Percentiles rank a stretch among this genome's conserved stretches.
phyloP scores from a whole-genome alignment of 192 early-diverging fungal species.

The Funneliformis mosseae region DNA sequence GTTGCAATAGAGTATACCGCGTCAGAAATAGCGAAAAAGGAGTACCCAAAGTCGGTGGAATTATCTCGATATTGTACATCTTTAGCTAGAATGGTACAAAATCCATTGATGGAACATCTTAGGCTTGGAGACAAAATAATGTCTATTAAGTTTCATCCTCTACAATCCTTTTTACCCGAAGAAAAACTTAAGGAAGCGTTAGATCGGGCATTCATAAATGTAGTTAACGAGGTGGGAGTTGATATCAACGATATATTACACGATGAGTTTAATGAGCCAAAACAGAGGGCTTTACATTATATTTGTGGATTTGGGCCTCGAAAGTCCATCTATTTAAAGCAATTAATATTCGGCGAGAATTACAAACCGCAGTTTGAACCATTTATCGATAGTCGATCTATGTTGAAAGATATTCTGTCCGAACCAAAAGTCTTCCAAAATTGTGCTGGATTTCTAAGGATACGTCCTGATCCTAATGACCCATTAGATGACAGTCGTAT shows the following conservation, averaged over 20 bases:
- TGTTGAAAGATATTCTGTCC: neutral
- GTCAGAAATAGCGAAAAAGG: conserved; percentile 47
- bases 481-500: conserved; percentile 88
- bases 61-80: conserved; percentile 87
- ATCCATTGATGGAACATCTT: conserved; percentile 80
- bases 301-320: conserved; percentile 92
- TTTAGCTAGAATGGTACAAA: conserved; percentile 82
- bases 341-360: neutral
- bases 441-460: conserved; percentile 87
- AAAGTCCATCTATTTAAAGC: conserved; percentile 76
- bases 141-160: conserved; percentile 69
- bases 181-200: conserved; percentile 66
- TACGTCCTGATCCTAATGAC: conserved; percentile 55
- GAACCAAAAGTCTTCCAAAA: conserved; percentile 77
- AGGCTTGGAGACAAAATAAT: conserved; percentile 53
- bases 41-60: conserved; percentile 68
- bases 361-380: neutral
- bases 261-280: conserved; percentile 42
- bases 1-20: conserved; percentile 79
- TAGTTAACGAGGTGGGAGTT: conserved; percentile 83
- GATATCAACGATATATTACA: conserved; percentile 81
- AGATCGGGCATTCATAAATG: conserved; percentile 87
- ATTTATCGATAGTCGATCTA: neutral
- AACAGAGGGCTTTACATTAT: conserved; percentile 76
- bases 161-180: conserved; percentile 72